Base-by-base conservation (phyloP, 2,329 filamentous ascomycete genomes). In the Colletotrichum sp. region DNA sequence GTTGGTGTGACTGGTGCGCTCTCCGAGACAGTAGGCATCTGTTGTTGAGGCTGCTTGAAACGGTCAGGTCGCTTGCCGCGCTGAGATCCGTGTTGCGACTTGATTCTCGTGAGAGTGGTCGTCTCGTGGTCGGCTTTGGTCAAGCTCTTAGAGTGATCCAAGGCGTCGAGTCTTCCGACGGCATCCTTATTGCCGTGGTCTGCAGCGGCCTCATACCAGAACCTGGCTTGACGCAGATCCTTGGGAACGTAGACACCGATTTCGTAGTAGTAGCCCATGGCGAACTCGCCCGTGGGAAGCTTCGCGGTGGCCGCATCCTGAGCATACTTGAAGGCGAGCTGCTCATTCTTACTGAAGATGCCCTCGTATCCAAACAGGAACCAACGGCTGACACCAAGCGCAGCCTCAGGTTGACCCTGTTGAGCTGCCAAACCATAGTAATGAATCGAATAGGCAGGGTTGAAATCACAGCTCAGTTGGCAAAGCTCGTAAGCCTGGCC, bases 311-410 rank as follows among this genome's bases (percentile, higher is more conserved):
- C 96, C 13, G 97, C 97, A 79, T 96, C 92, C 80, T 96, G 92
- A 2, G 97, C 97, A 82, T 98, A 98, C 68, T 92, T 94, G 85
- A 95, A 99, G 8, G 97, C 96, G 65, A 98, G 87, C 82, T 96
- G 94, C 85, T 99, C 97, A 81, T 98, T 98, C 89, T 98, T 98
- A 76, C 95, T 91, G 82, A 99, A 98, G 8, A 98, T 90, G 27
- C 94, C 94, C 79, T 98, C 96, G 78, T 97, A 96, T 4, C 97
- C 97, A 81, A 98, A 98, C 32, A 99, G 89, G 82, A 98, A 99
- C 97, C 97, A 99, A 85, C 98, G 97, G 85, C 96, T 98, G 77
- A 99, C 96, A 32, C 96, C 96, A 85, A 99, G 94, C 76, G 98
- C 96, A 0, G 96, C 97, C 83, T 99, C 97, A 0, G 96, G 90